phyloP scores from a whole-genome alignment of 257 asterid species.

The Hygrophila difformis region DNA sequence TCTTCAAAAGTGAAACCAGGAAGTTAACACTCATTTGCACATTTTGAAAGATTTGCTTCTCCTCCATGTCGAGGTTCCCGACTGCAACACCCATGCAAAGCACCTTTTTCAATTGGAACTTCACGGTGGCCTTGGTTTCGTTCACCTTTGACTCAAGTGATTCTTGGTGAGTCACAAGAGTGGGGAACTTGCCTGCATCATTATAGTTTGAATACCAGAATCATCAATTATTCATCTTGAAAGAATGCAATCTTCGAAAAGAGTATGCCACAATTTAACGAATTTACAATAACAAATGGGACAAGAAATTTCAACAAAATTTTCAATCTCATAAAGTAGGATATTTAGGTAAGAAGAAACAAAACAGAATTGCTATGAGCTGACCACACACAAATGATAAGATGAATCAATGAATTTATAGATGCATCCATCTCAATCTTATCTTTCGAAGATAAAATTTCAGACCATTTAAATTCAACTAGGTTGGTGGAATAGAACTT shows the following conservation, averaged over 20 bases:
- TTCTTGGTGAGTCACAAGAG: slow-evolving; percentile 48
- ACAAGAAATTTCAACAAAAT: too few species aligned
- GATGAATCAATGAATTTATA: too few species aligned
- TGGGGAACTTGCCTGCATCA: slow-evolving; percentile 45
- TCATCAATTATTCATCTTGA: not conserved
- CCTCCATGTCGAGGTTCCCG: slow-evolving; percentile 45
- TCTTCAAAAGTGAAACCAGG: slow-evolving; percentile 42
- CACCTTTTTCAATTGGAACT: slow-evolving; percentile 46
- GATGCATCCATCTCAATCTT: too few species aligned
- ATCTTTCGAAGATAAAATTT: too few species aligned
- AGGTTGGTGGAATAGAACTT: slow-evolving; percentile 13
- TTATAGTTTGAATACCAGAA: not conserved
- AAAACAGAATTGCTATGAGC: too few species aligned
- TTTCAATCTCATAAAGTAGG: too few species aligned
- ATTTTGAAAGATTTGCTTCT: slow-evolving; percentile 44
- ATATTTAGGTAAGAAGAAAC: too few species aligned
- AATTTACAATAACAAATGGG: too few species aligned
- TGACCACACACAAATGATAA: too few species aligned
- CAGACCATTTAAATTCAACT: too few species aligned
- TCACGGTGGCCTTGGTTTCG: slow-evolving; percentile 43
- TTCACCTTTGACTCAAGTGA: slow-evolving; percentile 46
- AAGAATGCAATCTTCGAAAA: not conserved
- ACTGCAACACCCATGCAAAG: slow-evolving; percentile 58
- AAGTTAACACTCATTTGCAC: slow-evolving; percentile 50
- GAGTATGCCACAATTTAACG: too few species aligned